A percentile compares a stretch with the other conserved stretches of the same genome.
Evolutionary conservation across 192 early-diverging fungal species (phyloP).

Genomic region (Oehlia diaphana): DNA sequence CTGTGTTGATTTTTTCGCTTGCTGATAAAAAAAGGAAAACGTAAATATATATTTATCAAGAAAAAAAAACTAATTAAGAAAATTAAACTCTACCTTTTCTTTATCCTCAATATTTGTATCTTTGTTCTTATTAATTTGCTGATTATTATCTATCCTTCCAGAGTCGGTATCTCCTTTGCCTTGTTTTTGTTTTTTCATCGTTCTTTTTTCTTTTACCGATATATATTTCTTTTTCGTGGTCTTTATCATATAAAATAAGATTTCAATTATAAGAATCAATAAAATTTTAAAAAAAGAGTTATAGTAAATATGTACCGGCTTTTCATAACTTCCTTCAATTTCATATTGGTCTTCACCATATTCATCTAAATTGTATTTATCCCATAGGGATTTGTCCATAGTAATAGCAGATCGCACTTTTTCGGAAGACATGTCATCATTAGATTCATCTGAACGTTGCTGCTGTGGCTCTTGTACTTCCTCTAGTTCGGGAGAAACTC

Average conservation of each 20-base stretch:
- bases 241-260: background rate
- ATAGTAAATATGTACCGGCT: background rate
- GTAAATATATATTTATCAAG: background rate
- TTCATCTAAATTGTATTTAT: slow-evolving; percentile 55
- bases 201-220: slow-evolving; percentile 83
- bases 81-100: slow-evolving; percentile 22
- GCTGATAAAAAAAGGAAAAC: background rate
- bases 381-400: slow-evolving; percentile 23
- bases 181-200: slow-evolving; percentile 66
- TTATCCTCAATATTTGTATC: slow-evolving; percentile 31
- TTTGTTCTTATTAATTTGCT: slow-evolving; percentile 39
- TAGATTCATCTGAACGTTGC: background rate
- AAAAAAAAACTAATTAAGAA: background rate
- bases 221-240: slow-evolving; percentile 43
- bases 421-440: background rate
- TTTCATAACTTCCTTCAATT: slow-evolving; percentile 27
- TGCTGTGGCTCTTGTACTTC: background rate
- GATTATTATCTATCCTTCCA: slow-evolving; percentile 7
- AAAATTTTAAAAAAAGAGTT: background rate
- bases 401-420: background rate
- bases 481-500: background rate
- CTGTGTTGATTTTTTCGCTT: slow-evolving; percentile 23
- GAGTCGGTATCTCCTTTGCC: slow-evolving; percentile 25
- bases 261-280: background rate
- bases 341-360: slow-evolving; percentile 55